Percentiles rank a stretch among this genome's conserved stretches.
Conservation (phyloP, 225 moss, liverwort and hornwort species). For the Sphagnum tenellum region DNA sequence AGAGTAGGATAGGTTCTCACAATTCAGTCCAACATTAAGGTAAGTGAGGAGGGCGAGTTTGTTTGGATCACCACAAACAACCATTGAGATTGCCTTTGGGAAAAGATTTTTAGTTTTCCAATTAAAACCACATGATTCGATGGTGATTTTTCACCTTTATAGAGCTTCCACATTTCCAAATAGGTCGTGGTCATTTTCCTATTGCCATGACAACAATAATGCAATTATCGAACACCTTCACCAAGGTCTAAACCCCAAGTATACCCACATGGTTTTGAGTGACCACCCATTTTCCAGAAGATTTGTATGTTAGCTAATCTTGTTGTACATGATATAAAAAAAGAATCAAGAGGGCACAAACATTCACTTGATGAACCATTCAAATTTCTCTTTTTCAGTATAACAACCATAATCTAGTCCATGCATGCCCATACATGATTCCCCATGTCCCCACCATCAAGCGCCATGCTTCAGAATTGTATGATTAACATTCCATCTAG, state of each 20-base stretch:
- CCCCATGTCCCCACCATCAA: not conserved
- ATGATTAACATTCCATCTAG: too few species aligned
- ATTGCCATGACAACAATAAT: too few species aligned
- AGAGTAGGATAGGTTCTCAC: slow-evolving; percentile 18
- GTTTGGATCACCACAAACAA: slow-evolving; percentile 60
- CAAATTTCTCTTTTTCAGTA: slow-evolving; percentile 57
- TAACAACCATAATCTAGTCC: slow-evolving; percentile 90
- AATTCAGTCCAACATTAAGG: slow-evolving; percentile 75
- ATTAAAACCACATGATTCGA: too few species aligned
- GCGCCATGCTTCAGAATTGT: too few species aligned
- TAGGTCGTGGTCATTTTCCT: too few species aligned
- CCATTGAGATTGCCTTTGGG: slow-evolving; percentile 62
- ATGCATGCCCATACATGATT: slow-evolving; percentile 45
- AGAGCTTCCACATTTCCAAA: too few species aligned
- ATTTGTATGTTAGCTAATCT: not conserved
- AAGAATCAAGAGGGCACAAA: not conserved
- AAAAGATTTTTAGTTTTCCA: too few species aligned
- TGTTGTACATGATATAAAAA: not conserved
- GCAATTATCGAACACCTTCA: too few species aligned
- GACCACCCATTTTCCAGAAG: too few species aligned
- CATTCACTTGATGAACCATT: slow-evolving; percentile 60
- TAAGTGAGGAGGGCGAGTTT: slow-evolving; percentile 86
- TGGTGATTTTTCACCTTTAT: too few species aligned
- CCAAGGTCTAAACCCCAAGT: too few species aligned
- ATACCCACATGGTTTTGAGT: too few species aligned